A percentile compares a stretch with the other conserved stretches of the same genome.
Conservation (phyloP, 208 protist species). For the Porcisia hertigi region DNA sequence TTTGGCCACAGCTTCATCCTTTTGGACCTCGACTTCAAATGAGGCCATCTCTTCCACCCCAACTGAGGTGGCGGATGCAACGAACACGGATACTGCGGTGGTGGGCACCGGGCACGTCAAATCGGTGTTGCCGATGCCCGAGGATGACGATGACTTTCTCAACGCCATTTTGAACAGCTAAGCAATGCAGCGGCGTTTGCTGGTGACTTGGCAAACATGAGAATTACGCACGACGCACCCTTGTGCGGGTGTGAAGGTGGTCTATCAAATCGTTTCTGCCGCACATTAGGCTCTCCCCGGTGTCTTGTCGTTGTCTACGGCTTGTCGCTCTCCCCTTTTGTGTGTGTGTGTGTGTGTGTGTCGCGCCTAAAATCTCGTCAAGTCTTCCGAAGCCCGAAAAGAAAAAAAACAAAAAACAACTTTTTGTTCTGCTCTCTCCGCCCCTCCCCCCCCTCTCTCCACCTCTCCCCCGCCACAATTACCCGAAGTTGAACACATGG, state of each 20-base stretch:
- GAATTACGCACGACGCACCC: background rate
- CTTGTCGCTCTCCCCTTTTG: no score
- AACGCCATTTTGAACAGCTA: conserved; percentile 68
- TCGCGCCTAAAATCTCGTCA: background rate
- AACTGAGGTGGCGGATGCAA: background rate
- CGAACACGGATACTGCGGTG: background rate
- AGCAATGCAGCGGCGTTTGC: background rate
- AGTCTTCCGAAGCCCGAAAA: no score
- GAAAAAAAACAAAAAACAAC: no score
- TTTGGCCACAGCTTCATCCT: conserved; percentile 33
- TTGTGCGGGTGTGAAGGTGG: no score
- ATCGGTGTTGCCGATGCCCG: conserved; percentile 3
- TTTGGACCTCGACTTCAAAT: background rate
- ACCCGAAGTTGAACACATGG: no score
- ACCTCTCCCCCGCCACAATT: no score
- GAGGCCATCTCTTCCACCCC: background rate
- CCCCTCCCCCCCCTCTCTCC: no score
- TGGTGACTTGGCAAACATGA: background rate
- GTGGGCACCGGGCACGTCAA: background rate
- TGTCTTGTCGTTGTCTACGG: no score
- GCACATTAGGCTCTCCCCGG: no score
- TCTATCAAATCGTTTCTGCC: no score
- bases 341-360: background rate
- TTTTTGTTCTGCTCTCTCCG: background rate
- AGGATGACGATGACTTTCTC: conserved; percentile 64